Evolutionary conservation across 495 filamentous ascomycete genomes (phyloP), one percentile per base, ranked within the genome.

Genomic region (Penicillium lividum): DNA sequence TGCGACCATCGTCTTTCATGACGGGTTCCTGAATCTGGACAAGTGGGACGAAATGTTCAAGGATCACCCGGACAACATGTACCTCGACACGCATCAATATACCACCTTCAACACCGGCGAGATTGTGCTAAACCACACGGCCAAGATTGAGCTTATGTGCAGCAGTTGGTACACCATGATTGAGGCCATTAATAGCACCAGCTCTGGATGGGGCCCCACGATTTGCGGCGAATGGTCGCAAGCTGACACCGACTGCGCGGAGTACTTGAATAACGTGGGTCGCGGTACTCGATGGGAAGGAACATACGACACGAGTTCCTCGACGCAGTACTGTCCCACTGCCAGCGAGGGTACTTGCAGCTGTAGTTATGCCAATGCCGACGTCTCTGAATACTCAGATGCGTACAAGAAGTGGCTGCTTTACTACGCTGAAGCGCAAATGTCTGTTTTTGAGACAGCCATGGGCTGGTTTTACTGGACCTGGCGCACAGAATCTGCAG

Each of bases 381-480:
- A 87, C 64, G 78, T 87, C 0, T 67, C 78, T 5, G 64, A 73
- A 3, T 99, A 92, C 77, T 84, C 82, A 43, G 74, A 77, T 44
- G 74, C 73, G 9, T 99, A 99, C 75, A 97, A 95, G 73, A 72
- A 85, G 59, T 98, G 91, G 76, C 76, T 99, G 58, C 82, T 81
- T 64, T 89, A 87, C 68, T 97, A 98, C 75, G 93, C 94, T 25
- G 88, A 96, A 73, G 93, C 92, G 42, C 95, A 99, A 77, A 98
- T 99, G 91, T 75, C 82, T 15, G 88, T 85, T 30, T 99, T 97
- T 60, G 92, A 96, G 71, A 84, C 86, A 45, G 90, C 89, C 7
- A 93, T 89, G 86, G 95, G 95, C 48, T 98, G 95, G 94, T 93
- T 96, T 75, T 98, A 98, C 76, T 99, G 95, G 95, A 97, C 92